Percentiles rank a stretch among this genome's conserved stretches.
phyloP scores from a whole-genome alignment of 2,329 filamentous ascomycete species.

The Colletotrichum noveboracense region DNA sequence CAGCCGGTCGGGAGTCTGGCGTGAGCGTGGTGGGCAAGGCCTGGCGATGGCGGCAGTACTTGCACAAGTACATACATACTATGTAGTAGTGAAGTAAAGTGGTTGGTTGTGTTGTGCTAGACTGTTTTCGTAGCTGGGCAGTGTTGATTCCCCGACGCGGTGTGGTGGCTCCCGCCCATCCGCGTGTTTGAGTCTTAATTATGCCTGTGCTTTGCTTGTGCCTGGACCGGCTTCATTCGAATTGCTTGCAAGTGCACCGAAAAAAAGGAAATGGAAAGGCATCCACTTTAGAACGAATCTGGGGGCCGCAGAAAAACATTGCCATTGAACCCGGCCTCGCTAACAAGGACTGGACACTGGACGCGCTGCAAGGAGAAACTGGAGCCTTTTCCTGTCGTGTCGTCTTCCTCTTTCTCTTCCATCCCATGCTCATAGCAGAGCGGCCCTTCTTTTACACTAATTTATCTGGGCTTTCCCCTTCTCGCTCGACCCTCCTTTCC shows the following conservation, averaged over 20 bases:
- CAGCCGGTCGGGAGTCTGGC: not conserved
- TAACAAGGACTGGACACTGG: not conserved
- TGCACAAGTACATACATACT: not conserved
- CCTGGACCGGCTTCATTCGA: not conserved
- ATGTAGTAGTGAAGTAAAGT: not conserved
- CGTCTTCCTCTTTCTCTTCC: not conserved
- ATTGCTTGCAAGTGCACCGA: not conserved
- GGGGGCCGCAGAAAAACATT: not conserved
- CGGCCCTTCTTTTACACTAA: not conserved
- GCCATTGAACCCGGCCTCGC: not conserved
- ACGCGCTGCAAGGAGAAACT: not conserved
- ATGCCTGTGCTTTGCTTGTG: not conserved
- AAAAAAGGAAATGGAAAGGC: not conserved
- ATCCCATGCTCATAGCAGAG: not conserved
- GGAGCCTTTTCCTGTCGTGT: not conserved
- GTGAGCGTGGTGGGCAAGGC: not conserved
- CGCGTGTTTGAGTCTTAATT: not conserved
- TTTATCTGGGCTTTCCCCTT: slow-evolving; percentile 12
- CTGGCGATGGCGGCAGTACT: not conserved
- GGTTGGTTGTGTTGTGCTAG: not conserved
- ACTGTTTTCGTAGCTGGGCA: not conserved
- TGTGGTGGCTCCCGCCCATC: not conserved
- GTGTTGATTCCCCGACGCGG: not conserved
- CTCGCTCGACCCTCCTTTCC: slow-evolving; percentile 13
- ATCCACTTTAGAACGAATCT: not conserved